Base-by-base conservation (phyloP, 495 filamentous ascomycete species). In the Lasiosphaeria ovina region DNA sequence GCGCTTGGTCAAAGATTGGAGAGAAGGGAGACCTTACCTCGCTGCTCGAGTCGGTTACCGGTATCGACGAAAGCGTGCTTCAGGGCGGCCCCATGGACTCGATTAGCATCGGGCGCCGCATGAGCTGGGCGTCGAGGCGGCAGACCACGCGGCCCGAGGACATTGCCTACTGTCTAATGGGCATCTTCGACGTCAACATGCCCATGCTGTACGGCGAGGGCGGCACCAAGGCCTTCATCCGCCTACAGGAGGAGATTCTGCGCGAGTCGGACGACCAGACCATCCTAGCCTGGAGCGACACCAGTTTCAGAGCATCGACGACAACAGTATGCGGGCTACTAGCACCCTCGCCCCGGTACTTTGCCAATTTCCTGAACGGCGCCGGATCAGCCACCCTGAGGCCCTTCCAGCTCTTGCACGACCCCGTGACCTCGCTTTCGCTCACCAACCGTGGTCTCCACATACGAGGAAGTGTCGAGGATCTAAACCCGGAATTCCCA, bases 161-260 rank as follows among this genome's bases (percentile, higher is more conserved):
- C 33, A 57, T 52, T 17, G 53, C 60, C 16, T 62, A 62, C 50
- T 62, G 54, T 47, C 53, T 62, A 1, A 24, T 62, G 35, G 60
- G 60, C n/a, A 17, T 54, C 36, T 45, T 60, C 11, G 50, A 55
- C 44, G 47, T 60, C 35, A 54, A 55, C 48, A 57, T 62, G 54
- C 51, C 58, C 7, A 24, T 54, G 6, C 58, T 61, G 1, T 61
- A 61, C 52, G 58, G 58, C 1, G 58, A 61, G 31, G 48, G 48
- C 11, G 58, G 58, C 11, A 16, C 7, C n/a, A 54, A 57, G 31
- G 60, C 53, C 36, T 62, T 62, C 36, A 35, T 56, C 36, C 53
- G 55, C 4, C 45, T 62, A 4, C 54, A 62, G 32, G 45, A 53
- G 36, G 52, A 49, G 16, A 55, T 55, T 32, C 55, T 50, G 11